Percentiles rank a stretch among this genome's conserved stretches.
phyloP scores from a whole-genome alignment of 441 rosid species.

The Populus trichocarpa region DNA sequence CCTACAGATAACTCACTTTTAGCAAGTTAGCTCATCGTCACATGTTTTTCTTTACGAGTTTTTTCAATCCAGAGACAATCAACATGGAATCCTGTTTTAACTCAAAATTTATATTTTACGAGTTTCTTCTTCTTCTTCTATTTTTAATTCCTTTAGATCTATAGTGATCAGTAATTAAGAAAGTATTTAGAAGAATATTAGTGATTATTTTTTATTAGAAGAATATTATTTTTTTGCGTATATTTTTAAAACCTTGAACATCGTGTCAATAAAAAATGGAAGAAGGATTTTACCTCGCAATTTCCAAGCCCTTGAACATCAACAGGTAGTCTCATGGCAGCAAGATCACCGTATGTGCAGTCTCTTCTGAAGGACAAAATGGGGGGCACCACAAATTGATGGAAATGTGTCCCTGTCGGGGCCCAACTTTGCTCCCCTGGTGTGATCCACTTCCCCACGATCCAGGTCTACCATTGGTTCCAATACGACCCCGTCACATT shows the following conservation, averaged over 20 bases:
- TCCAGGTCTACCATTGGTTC: constrained; percentile 61
- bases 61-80: not conserved
- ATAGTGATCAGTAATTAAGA: too few species aligned
- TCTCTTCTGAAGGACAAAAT: constrained; percentile 64
- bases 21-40: too few species aligned
- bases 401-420: constrained; percentile 84
- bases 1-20: too few species aligned
- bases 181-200: too few species aligned
- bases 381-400: constrained; percentile 97
- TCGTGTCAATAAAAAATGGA: not conserved
- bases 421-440: constrained; percentile 91
- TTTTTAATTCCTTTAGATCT: too few species aligned
- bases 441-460: constrained; percentile 95
- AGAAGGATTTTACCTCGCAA: constrained; percentile 65
- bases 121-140: not conserved
- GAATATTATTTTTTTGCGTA: too few species aligned
- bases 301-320: constrained; percentile 86
- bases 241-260: too few species aligned
- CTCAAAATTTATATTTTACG: not conserved
- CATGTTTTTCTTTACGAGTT: too few species aligned
- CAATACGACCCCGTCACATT: not conserved
- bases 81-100: not conserved
- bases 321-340: constrained; percentile 86
- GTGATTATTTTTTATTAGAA: too few species aligned
- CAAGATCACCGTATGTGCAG: constrained; percentile 91